Base-by-base conservation (phyloP, 2,329 filamentous ascomycete species). In the Arthroderma uncinatum region DNA sequence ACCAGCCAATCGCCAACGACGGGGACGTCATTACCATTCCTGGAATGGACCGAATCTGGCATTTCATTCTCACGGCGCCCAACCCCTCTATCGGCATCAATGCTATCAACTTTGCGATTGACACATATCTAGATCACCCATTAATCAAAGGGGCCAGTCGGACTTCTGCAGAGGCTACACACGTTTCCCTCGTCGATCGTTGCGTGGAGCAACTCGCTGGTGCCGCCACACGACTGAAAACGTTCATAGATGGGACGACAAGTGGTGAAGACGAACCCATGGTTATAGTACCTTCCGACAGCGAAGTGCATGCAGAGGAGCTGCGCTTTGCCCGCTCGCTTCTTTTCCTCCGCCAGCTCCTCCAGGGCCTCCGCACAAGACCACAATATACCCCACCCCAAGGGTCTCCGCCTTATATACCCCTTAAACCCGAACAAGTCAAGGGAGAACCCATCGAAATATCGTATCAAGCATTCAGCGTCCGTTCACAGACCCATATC, bases 41-140 rank as follows among this genome's bases (percentile, higher is more conserved):
- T 2, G 76, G 77, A 5, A 75, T 76, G 61, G 86, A 93, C 63
- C 80, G 90, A 58, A 74, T 95, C n/a, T 95, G 91, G 91, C 82
- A 83, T 23, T 82, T 95, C 64, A 82, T 92, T 34, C 74, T 95
- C 55, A 84, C 81, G 14, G 83, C 87, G 1, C 82, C 83, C 4
- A 75, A 80, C 37, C 74, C 79, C 37, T 80, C 78, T 0, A 83
- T 94, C 52, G 87, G 88, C 62, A 78, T 79, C 19, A 73, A 78
- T 55, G 86, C 88, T 1, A 89, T 86, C 30, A 78, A 77, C 54
- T 82, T 83, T 21, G 81, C 95, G 2, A 88, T 90, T 23, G 79
- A 84, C 23, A 77, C 89, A 10, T 95, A 93, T 65, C 76, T 93
- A 34, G 77, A 82, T 57, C 71, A 76, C 57, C 60, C 59, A 5